A percentile compares a stretch with the other conserved stretches of the same genome.
These are phyloP conservation scores for Lachancea waltii DNA, from an alignment of 805 yeast species.

Conservation along the genomic window DNA sequence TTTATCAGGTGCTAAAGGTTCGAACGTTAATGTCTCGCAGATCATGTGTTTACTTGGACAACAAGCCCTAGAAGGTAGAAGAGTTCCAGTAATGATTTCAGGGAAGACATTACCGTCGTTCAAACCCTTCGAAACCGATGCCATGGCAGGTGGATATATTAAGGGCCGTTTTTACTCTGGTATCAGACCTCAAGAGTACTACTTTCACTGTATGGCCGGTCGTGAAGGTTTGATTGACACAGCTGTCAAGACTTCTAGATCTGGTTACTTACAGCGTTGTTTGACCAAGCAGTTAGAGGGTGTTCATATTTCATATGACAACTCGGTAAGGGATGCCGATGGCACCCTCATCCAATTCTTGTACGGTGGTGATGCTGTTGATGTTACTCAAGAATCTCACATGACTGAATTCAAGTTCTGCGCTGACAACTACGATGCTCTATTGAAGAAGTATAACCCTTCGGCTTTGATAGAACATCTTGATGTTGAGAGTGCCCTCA, in stretches of 20 bases:
- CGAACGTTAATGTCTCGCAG: conserved; percentile 96
- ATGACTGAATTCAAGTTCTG: conserved; percentile 92
- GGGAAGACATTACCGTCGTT: conserved; percentile 97
- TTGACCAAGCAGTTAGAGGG: conserved; percentile 97
- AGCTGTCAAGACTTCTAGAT: conserved; percentile 96
- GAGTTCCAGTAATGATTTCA: conserved; percentile 98
- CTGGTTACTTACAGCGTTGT: conserved; percentile 98
- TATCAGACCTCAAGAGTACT: conserved; percentile 95
- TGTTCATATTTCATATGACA: conserved; percentile 89
- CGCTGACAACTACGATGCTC: conserved; percentile 79
- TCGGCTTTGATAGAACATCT: conserved; percentile 61
- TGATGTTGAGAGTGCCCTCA: conserved; percentile 76
- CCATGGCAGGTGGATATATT: conserved; percentile 97
- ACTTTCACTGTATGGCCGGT: conserved; percentile 99
- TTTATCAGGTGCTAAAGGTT: conserved; percentile 97
- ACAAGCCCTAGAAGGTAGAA: conserved; percentile 97
- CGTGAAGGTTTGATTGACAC: conserved; percentile 99
- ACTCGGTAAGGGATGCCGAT: conserved; percentile 91
- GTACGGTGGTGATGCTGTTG: conserved; percentile 96
- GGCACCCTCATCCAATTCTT: conserved; percentile 90
- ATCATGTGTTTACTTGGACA: conserved; percentile 99
- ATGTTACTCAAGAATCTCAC: conserved; percentile 90
- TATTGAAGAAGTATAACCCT: conserved; percentile 82
- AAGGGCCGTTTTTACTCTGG: conserved; percentile 97
- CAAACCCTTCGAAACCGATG: conserved; percentile 94